Evolutionary conservation across 202 grass and related monocot genomes (phyloP), one percentile per base, ranked within the genome.

Genomic region (Setaria italica): DNA sequence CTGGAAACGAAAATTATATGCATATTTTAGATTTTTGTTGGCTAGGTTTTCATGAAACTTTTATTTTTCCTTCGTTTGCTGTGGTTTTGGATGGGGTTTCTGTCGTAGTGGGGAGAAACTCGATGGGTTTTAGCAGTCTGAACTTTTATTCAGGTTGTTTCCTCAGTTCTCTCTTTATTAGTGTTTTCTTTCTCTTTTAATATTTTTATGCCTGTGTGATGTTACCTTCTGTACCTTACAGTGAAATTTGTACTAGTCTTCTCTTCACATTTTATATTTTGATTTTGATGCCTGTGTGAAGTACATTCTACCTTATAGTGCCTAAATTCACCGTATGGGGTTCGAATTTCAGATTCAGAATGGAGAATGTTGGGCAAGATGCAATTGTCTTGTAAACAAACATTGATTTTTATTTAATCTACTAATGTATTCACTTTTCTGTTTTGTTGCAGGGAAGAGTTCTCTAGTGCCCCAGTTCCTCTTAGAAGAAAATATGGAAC

Each of bases 381-480:
- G 51, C 49, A 70, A n/a, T 16, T 34, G 21, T 84, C 2, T 53
- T 21, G 1, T 54, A 9, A 32, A 56, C 54, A 20, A 5, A 17
- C 8, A 80, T 57, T 6, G n/a, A 19, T 57, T 53, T 70, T 14
- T 13, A 10, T 82, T 77, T 13, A 29, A 37, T 62, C 55, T 46
- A 33, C 32, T 43, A 43, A 39, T 43, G 12, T 15, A 70, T 71
- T 77, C 68, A 49, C 50, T 85, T 49, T 49, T 9, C 35, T 77
- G 19, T 77, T 85, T 42, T 49, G 1, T 80, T 80, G 85, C 55
- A 97, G 95, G 95, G 67, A 97, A 95, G 88, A 97, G 95, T 67
- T 93, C 89, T 43, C 86, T 93, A 85, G 87, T 97, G 64, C 95
- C 95, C 56, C 91, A 90, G 76, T 97, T 90, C 71, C 90, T 97